Conservation (phyloP, 768 basidiomycete genomes). For the Paxillus rubicundulus region DNA sequence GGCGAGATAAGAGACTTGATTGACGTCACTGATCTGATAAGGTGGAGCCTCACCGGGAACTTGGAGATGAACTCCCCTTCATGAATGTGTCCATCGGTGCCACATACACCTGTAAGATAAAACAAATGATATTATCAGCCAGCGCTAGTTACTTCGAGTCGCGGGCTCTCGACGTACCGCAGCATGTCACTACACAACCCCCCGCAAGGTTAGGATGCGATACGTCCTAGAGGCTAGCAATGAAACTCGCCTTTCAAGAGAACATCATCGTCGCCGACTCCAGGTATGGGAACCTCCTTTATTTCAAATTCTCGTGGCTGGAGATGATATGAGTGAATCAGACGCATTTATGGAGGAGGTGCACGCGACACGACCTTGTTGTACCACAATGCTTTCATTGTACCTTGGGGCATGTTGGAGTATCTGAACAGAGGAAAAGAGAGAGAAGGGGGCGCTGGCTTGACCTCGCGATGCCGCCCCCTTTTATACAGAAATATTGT, state of each 20-base stretch:
- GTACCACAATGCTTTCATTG: constrained; percentile 78
- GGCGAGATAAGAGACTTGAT: constrained; percentile 13
- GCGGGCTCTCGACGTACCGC: constrained; percentile 32
- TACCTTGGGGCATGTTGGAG: constrained; percentile 50
- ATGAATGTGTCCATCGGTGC: constrained; percentile 65
- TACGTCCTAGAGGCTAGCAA: neutral
- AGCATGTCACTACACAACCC: constrained; percentile 36
- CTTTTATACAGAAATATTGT: constrained; percentile 23
- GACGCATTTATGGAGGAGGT: neutral
- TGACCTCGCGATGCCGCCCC: neutral
- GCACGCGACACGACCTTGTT: constrained; percentile 43
- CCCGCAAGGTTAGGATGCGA: constrained; percentile 5
- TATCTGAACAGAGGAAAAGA: neutral
- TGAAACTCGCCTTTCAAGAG: constrained; percentile 60
- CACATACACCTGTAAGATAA: constrained; percentile 46
- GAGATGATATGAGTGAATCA: constrained; percentile 12
- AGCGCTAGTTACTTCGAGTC: neutral
- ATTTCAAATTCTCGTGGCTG: constrained; percentile 69
- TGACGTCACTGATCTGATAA: constrained; percentile 18
- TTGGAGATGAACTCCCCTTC: constrained; percentile 64
- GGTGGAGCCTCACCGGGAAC: constrained; percentile 42
- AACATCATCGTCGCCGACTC: constrained; percentile 65
- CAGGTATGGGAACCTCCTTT: constrained; percentile 64
- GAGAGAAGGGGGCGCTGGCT: constrained; percentile 1
- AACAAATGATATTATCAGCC: neutral